Base-by-base conservation (phyloP, 2,329 filamentous ascomycete species). In the Aspergillus sp. region DNA sequence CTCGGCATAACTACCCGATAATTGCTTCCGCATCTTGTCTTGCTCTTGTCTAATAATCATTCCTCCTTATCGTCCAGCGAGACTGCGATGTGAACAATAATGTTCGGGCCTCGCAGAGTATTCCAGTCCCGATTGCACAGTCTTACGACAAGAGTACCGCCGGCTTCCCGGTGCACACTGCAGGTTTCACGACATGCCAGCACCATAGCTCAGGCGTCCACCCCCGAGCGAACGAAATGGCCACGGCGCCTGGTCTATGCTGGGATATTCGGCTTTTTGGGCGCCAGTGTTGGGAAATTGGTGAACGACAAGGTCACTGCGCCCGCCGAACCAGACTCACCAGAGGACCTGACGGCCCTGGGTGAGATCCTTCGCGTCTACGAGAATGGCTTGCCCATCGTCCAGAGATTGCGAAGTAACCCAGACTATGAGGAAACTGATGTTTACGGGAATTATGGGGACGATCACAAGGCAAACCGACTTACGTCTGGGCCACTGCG, bases 401-500 rank as follows among this genome's bases (percentile, higher is more conserved):
- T 76, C 47, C 62, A 70, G 52, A 53, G 66, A 47, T 53, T 76
- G 44, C 68, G 73, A 32, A 58, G 61, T 4, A 56, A 75, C 52
- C 70, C 72, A 20, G 68, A 72, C 42, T 76, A 66, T 49, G 63
- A 68, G 51, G 73, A 76, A 54, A 65, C 63, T 42, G 65, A 68
- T 35, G 70, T 70, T 22, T 74, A 74, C 52, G 63, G 64, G 17
- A 67, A 66, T 47, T 66, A 70, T 47, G 59, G 65, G n/a, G 64
- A 66, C 6, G 65, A 70, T 20, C 65, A 68, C n/a, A 71, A 68
- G 53, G 45, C 52, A 26, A 62, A 58, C 19, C 62, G 69, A 43
- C 58, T 77, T 47, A 73, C 73, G 4, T 70, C 67, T 45, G 73
- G 73, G 3, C 63, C 70, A 10, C 54, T 77, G 50, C 61, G 63